phyloP scores from a whole-genome alignment of 2,329 filamentous ascomycete species.

The Colletotrichum liriopes region DNA sequence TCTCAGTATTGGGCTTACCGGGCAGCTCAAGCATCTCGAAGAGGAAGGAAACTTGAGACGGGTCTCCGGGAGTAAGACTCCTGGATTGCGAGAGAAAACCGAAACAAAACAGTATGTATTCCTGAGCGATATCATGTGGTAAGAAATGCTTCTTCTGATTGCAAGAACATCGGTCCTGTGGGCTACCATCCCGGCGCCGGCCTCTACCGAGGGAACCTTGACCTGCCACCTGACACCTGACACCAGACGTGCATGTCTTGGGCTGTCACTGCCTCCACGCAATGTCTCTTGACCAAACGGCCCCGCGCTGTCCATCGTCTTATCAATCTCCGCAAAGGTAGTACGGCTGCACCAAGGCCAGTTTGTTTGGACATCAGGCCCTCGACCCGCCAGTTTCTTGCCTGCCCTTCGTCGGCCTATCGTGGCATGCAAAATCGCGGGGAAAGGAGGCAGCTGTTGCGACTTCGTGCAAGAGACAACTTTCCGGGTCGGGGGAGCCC shows the following conservation, averaged over 20 bases:
- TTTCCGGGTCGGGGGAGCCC: neutral
- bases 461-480: neutral
- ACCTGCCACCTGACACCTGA: neutral
- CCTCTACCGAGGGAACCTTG: conserved; percentile 12
- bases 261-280: neutral
- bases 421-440: neutral
- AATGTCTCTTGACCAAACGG: neutral
- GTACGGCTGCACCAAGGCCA: neutral
- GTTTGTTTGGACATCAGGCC: neutral
- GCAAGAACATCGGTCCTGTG: neutral
- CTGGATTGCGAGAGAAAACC: too few relatives aligned
- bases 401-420: too few relatives aligned
- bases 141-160: neutral
- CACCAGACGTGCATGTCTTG: conserved; percentile 5
- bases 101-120: too few relatives aligned
- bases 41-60: neutral
- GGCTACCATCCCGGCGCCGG: conserved; percentile 6
- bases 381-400: too few relatives aligned
- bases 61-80: too few relatives aligned
- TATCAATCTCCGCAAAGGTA: too few relatives aligned
- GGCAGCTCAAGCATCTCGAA: neutral
- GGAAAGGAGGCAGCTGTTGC: conserved; percentile 7
- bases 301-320: neutral
- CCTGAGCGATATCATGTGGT: too few relatives aligned
- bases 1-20: neutral